phyloP scores from a whole-genome alignment of 805 yeast species.

The Myxozyma vanderwaltii region DNA sequence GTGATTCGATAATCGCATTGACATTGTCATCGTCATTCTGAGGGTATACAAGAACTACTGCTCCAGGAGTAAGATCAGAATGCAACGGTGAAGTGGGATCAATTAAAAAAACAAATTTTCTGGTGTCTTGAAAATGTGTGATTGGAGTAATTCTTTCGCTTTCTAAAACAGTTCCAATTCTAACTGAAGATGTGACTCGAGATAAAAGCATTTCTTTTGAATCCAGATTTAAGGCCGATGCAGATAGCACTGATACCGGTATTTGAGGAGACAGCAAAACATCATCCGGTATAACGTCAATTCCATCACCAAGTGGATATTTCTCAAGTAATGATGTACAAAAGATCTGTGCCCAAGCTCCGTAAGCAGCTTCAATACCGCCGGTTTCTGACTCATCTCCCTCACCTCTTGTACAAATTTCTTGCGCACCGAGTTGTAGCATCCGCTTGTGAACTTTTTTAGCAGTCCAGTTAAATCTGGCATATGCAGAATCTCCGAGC shows the following conservation, averaged over 20 bases:
- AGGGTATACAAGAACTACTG: slow-evolving; percentile 76
- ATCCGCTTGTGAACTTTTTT: slow-evolving; percentile 78
- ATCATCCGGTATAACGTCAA: slow-evolving; percentile 42
- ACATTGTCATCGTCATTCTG: slow-evolving; percentile 67
- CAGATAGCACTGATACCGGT: slow-evolving; percentile 40
- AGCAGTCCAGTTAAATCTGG: slow-evolving; percentile 84
- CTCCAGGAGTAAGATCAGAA: slow-evolving; percentile 63
- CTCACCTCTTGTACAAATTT: slow-evolving; percentile 74
- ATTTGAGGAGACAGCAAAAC: slow-evolving; percentile 47
- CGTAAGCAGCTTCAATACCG: slow-evolving; percentile 69
- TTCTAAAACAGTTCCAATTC: slow-evolving; percentile 50
- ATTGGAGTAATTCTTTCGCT: slow-evolving; percentile 66
- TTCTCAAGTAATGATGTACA: slow-evolving; percentile 39
- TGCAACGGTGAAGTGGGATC: slow-evolving; percentile 1
- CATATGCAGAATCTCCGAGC: slow-evolving; percentile 89
- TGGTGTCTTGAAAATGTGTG: slow-evolving; percentile 89
- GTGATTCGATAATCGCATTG: slow-evolving; percentile 62
- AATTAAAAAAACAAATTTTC: slow-evolving; percentile 54
- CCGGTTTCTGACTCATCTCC: slow-evolving; percentile 83
- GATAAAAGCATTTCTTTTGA: background rate
- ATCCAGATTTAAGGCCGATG: background rate
- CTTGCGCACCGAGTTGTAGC: slow-evolving; percentile 77
- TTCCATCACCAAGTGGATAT: slow-evolving; percentile 26
- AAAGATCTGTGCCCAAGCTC: slow-evolving; percentile 57
- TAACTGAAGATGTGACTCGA: slow-evolving; percentile 12